Evolutionary conservation across 2,329 filamentous ascomycete species (phyloP).

Genomic region (Aspergillus terreus): DNA sequence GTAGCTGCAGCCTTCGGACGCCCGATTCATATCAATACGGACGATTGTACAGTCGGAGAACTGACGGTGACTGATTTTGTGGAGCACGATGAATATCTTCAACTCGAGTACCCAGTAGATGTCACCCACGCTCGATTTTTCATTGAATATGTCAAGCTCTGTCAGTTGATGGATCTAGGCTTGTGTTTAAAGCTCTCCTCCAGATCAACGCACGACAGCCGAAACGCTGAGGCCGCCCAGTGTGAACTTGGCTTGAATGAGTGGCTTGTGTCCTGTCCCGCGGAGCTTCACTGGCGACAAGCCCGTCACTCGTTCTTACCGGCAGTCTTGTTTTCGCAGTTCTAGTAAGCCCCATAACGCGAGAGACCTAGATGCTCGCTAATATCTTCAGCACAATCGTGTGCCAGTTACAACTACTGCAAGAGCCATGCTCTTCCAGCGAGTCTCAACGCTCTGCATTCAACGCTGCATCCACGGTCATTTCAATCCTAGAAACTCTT

Average conservation of each 20-base stretch:
- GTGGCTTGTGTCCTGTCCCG: slow-evolving; percentile 11
- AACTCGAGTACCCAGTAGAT: not conserved
- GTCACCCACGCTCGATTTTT: slow-evolving; percentile 5
- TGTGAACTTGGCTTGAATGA: slow-evolving; percentile 13
- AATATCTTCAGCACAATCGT: slow-evolving; percentile 9
- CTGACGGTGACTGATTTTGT: slow-evolving; percentile 9
- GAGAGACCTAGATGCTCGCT: not conserved
- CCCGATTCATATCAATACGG: slow-evolving; percentile 11
- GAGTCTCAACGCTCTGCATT: slow-evolving; percentile 11
- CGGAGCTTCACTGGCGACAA: slow-evolving; percentile 8
- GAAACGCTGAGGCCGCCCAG: slow-evolving; percentile 6
- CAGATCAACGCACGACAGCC: slow-evolving; percentile 4
- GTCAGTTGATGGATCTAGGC: slow-evolving; percentile 14
- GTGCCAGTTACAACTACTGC: slow-evolving; percentile 10
- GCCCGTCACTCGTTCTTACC: slow-evolving; percentile 7
- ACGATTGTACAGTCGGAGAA: slow-evolving; percentile 8
- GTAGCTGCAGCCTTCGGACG: slow-evolving; percentile 15
- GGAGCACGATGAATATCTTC: slow-evolving; percentile 4
- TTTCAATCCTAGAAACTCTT: slow-evolving; percentile 11
- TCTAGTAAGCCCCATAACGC: slow-evolving; percentile 5
- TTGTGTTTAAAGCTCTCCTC: slow-evolving; percentile 9
- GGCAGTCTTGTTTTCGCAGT: slow-evolving; percentile 8
- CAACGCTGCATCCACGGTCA: slow-evolving; percentile 10
- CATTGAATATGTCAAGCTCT: slow-evolving; percentile 12
- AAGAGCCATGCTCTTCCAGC: slow-evolving; percentile 1